A percentile compares a stretch with the other conserved stretches of the same genome.
These are phyloP conservation scores for Penicillium sp. DNA, from an alignment of 2,329 filamentous ascomycete species.

Conservation along the genomic window DNA sequence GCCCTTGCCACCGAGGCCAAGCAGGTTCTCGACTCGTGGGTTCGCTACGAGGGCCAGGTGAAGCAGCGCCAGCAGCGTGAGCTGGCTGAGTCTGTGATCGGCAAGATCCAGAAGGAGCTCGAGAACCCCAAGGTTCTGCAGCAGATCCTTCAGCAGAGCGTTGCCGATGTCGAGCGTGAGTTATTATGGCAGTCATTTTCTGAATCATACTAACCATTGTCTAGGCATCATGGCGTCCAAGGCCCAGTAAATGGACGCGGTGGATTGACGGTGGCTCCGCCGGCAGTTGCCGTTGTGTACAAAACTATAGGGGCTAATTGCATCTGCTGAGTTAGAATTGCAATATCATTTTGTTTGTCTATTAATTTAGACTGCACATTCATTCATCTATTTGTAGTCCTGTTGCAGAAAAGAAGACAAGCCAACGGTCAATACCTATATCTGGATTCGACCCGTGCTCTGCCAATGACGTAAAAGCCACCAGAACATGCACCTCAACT, in stretches of 20 bases:
- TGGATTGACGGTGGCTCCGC: conserved; percentile 22
- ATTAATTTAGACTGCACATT: not conserved
- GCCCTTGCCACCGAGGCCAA: conserved; percentile 90
- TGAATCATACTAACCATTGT: not conserved
- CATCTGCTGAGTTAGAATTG: conserved; percentile 35
- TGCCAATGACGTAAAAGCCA: conserved; percentile 5
- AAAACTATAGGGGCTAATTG: conserved; percentile 36
- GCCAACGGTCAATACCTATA: too few species aligned
- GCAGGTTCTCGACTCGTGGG: conserved; percentile 93
- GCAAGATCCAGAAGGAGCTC: conserved; percentile 98
- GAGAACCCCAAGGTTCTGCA: conserved; percentile 96
- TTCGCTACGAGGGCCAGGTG: conserved; percentile 96
- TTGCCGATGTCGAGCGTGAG: conserved; percentile 92
- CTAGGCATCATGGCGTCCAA: conserved; percentile 39
- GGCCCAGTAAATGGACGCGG: conserved; percentile 33
- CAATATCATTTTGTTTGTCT: conserved; percentile 31
- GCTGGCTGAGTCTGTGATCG: conserved; percentile 84
- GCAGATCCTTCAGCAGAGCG: conserved; percentile 96
- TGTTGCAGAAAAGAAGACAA: too few species aligned
- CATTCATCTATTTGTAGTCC: too few species aligned
- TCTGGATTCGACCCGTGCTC: not conserved
- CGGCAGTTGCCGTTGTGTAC: conserved; percentile 36
- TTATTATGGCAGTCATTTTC: not conserved
- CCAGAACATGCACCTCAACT: conserved; percentile 10
- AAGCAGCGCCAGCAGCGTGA: conserved; percentile 98